Evolutionary conservation across 345 rosid species (phyloP), one percentile per base, ranked within the genome.

Genomic region (Barbarea vulgaris): DNA sequence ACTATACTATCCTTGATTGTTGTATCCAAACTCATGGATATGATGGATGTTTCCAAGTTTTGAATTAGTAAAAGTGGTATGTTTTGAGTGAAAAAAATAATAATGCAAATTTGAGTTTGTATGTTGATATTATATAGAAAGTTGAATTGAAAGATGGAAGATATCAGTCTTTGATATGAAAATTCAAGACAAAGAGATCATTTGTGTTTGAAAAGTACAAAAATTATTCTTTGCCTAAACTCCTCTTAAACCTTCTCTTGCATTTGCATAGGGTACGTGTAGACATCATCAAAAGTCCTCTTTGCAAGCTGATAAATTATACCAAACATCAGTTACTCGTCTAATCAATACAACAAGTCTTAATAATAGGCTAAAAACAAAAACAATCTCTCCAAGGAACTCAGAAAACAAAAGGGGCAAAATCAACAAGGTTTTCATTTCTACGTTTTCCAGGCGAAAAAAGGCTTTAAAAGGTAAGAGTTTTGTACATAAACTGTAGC

Each of bases 251-350:
- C 44, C 77, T 22, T 72, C 41, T 66, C 53, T 41, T 3, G 24
- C 13, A 59, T 22, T 72, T n/a, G 69, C 74, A 48, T 11, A 56
- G 67, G 36, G 76, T 56, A 28, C 14, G 19, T 11, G 61, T 39
- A 57, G 62, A 22, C 77, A 64, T 79, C 84, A 77, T 83, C 87
- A 83, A 67, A 56, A 79, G 87, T 88, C 88, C 75, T 81, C 78
- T 55, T 58, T 78, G 80, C 76, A 79, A 73, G 83, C 86, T 81
- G 79, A 73, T 64, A 74, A 65, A 69, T 75, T 64, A 72, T 66
- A 67, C 52, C 50, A 72, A 56, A 70, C 74, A 78, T 78, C 60
- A 78, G 81, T 78, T 39, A 66, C 68, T 18, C 8, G 5, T 67
- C 48, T 4, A 24, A 17, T 25, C 62, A 50, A 58, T 39, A 72